Percentiles rank a stretch among this genome's conserved stretches.
Evolutionary conservation across 169 alveolate species (phyloP).

Genomic region (Ichthyophthirius multifiliis): DNA sequence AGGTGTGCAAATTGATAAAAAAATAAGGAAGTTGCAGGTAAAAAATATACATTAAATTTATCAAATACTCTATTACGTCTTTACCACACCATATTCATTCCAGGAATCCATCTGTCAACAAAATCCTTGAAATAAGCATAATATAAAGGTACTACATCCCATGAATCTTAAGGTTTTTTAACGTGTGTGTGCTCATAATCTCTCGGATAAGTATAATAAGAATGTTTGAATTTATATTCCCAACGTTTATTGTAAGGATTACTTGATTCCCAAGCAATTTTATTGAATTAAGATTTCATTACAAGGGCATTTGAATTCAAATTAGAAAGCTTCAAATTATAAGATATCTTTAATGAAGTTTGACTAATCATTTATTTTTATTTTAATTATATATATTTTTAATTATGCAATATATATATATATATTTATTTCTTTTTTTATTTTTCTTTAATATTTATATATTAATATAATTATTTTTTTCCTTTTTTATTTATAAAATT

Average conservation of each 20-base stretch:
- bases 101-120: constrained; percentile 36
- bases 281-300: constrained; percentile 23
- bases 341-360: not conserved
- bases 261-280: constrained; percentile 24
- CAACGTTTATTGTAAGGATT: constrained; percentile 50
- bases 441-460: no score
- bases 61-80: constrained; percentile 46
- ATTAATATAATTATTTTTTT: no score
- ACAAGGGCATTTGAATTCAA: not conserved
- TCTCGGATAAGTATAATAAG: constrained; percentile 47
- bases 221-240: constrained; percentile 38
- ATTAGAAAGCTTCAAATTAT: not conserved
- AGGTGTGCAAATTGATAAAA: constrained; percentile 29
- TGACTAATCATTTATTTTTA: not conserved
- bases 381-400: no score
- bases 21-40: constrained; percentile 22
- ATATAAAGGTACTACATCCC: constrained; percentile 35
- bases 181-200: constrained; percentile 47
- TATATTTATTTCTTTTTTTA: no score
- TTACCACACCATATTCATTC: constrained; percentile 14
- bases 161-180: constrained; percentile 30
- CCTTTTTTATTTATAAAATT: no score
- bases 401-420: no score
- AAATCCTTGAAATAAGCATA: constrained; percentile 41
- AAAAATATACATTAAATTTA: constrained; percentile 29